These are phyloP conservation scores for Fraxinus ornus DNA, from an alignment of 305 asterid genomes.

Conservation along the genomic window DNA sequence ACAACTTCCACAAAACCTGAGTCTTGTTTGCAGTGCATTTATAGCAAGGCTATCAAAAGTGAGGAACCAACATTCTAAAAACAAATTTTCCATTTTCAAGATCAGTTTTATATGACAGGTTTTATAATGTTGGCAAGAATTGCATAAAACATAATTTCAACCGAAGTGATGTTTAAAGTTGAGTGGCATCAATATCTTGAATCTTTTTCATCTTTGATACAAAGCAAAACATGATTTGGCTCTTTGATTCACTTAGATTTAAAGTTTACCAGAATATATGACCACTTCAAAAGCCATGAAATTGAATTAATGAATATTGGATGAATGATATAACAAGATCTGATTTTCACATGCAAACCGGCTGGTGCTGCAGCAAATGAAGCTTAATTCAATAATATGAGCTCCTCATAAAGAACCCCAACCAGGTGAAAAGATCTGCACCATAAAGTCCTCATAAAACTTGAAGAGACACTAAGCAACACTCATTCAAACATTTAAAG, in stretches of 20 bases:
- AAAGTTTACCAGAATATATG: background rate
- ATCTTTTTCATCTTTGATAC: background rate
- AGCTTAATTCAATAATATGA: constrained; percentile 7
- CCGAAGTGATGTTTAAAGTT: background rate
- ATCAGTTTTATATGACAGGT: background rate
- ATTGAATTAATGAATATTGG: background rate
- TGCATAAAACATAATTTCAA: background rate
- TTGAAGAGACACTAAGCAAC: background rate
- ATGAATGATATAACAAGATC: background rate
- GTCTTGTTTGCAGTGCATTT: background rate
- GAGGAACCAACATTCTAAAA: background rate
- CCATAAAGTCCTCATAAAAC: background rate
- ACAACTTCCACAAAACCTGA: background rate
- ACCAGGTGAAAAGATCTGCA: constrained; percentile 1
- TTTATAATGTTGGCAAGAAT: background rate
- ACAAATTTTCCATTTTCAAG: background rate
- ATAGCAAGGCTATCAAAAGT: background rate
- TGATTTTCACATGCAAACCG: background rate
- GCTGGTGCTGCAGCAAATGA: background rate
- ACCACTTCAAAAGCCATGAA: background rate
- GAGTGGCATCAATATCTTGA: background rate
- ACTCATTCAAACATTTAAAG: background rate
- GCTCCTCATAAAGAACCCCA: background rate
- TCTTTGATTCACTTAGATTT: background rate
- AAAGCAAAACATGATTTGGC: background rate